Conservation (phyloP, 805 yeast genomes). For the Kazachstania martiniae region DNA sequence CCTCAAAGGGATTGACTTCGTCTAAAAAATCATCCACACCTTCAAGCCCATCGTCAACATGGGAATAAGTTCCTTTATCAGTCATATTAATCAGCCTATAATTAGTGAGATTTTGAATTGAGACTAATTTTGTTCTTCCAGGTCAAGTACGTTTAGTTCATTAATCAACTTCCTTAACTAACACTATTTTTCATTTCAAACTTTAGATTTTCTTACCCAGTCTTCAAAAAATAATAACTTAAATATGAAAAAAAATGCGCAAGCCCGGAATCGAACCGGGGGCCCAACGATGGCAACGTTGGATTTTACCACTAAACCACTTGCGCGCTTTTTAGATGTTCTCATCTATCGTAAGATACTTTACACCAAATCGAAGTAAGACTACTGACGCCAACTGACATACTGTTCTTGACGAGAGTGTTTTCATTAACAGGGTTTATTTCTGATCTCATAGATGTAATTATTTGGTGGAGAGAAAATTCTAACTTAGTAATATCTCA, state of each 20-base stretch:
- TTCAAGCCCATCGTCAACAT: conserved; percentile 18
- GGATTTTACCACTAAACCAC: conserved; percentile 9
- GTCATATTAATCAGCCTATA: not conserved
- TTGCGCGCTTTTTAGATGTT: conserved; percentile 2
- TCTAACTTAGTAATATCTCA: no score
- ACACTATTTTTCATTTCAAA: not conserved
- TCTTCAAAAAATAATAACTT: not conserved
- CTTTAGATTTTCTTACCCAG: not conserved
- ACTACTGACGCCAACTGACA: no score
- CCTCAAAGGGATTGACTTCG: conserved; percentile 16
- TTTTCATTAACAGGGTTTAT: no score
- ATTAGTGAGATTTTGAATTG: not conserved
- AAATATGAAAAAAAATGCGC: conserved; percentile 3
- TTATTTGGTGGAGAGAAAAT: no score
- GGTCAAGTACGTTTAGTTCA: not conserved
- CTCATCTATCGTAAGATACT: no score
- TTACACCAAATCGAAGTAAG: no score
- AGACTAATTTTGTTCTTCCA: not conserved
- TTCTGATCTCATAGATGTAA: no score
- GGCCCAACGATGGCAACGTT: conserved; percentile 9
- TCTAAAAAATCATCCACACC: conserved; percentile 20
- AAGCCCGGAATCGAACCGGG: conserved; percentile 10
- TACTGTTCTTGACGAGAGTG: no score
- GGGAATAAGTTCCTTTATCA: conserved; percentile 2
- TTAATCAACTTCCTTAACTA: not conserved